These are phyloP conservation scores for Meyerozyma athensensis DNA, from an alignment of 1,139 yeast species.

Conservation along the genomic window DNA sequence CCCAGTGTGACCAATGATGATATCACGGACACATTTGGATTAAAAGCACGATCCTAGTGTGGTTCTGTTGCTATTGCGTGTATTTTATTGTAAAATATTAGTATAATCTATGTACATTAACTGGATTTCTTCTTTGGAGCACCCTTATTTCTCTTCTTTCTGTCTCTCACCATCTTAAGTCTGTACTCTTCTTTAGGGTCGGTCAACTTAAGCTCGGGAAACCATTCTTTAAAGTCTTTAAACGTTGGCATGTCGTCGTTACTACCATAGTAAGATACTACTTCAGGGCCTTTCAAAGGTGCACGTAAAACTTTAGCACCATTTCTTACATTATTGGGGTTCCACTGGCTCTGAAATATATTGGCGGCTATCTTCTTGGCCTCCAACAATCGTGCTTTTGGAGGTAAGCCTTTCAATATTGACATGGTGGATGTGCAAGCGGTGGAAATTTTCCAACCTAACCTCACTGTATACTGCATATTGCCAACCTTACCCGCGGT, in stretches of 20 bases:
- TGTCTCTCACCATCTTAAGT: slow-evolving; percentile 56
- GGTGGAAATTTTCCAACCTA: slow-evolving; percentile 1
- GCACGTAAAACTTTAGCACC: slow-evolving; percentile 73
- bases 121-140: slow-evolving; percentile 72
- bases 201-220: slow-evolving; percentile 54
- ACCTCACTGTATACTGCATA: too few relatives aligned
- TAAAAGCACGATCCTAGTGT: background rate
- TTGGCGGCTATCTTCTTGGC: slow-evolving; percentile 54
- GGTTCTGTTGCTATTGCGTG: background rate
- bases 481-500: too few relatives aligned
- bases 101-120: slow-evolving; percentile 6
- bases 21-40: slow-evolving; percentile 12
- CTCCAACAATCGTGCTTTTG: slow-evolving; percentile 47
- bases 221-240: slow-evolving; percentile 53
- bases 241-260: slow-evolving; percentile 61
- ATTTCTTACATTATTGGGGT: slow-evolving; percentile 67
- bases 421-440: slow-evolving; percentile 1
- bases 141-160: slow-evolving; percentile 88
- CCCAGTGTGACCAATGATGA: slow-evolving; percentile 6
- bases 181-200: slow-evolving; percentile 76
- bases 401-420: slow-evolving; percentile 13
- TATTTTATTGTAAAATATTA: slow-evolving; percentile 1
- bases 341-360: slow-evolving; percentile 50
- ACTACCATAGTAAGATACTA: slow-evolving; percentile 72
- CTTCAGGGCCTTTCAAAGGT: slow-evolving; percentile 70